Conservation (phyloP, 768 basidiomycete genomes). For the Mycena haematopus region DNA sequence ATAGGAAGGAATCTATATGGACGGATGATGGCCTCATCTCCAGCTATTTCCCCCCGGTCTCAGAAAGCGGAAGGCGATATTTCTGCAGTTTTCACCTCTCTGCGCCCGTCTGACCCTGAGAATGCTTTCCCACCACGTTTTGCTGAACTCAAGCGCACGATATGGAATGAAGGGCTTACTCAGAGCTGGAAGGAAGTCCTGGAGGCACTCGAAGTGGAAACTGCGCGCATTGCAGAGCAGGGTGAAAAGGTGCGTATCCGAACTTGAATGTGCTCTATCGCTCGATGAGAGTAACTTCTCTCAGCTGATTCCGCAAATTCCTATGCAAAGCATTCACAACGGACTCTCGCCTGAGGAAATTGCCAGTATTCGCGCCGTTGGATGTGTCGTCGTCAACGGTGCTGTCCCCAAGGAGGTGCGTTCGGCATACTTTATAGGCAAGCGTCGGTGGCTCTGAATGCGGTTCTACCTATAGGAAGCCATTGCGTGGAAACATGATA, state of each 20-base stretch:
- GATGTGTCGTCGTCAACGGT: constrained; percentile 62
- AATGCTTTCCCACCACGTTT: constrained; percentile 62
- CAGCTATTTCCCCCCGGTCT: neutral
- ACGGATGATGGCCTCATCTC: neutral
- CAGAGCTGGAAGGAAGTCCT: constrained; percentile 65
- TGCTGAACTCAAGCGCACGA: constrained; percentile 59
- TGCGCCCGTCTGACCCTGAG: constrained; percentile 41
- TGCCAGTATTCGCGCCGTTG: constrained; percentile 53
- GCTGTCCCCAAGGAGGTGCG: constrained; percentile 60
- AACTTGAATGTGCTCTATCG: neutral
- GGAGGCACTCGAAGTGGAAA: constrained; percentile 48
- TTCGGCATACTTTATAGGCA: neutral
- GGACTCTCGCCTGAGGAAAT: constrained; percentile 56
- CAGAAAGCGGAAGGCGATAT: constrained; percentile 49
- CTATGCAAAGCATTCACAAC: constrained; percentile 48
- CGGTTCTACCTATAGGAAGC: constrained; percentile 52
- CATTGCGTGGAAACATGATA: constrained; percentile 59
- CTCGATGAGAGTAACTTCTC: neutral
- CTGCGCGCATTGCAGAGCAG: constrained; percentile 51
- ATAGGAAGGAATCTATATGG: neutral
- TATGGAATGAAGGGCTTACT: constrained; percentile 53
- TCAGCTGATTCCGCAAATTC: constrained; percentile 60
- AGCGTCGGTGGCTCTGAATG: neutral
- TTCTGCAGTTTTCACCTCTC: constrained; percentile 46
- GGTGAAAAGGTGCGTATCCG: constrained; percentile 51